Evolutionary conservation across 2,329 filamentous ascomycete genomes (phyloP).

Genomic region (Colletotrichum viniferum): DNA sequence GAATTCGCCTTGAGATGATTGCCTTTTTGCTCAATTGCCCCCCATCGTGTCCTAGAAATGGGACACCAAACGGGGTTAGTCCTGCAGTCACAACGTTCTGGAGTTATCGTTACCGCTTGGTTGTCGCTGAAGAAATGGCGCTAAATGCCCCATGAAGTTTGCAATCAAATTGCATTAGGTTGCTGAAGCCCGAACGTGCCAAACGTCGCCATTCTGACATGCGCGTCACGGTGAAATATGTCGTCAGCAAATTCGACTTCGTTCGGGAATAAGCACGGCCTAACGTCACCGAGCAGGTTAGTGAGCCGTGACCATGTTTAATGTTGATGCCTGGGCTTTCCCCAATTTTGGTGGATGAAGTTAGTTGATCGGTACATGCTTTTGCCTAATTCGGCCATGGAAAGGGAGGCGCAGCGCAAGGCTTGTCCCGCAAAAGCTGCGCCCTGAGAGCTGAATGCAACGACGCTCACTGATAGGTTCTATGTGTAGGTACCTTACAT

Average conservation of each 20-base stretch:
- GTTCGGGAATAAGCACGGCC: neutral
- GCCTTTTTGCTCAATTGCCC: neutral
- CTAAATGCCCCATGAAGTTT: neutral
- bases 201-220: neutral
- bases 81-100: neutral
- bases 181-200: neutral
- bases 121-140: neutral
- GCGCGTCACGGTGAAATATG: neutral
- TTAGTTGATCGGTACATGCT: neutral
- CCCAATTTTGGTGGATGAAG: neutral
- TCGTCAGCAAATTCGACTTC: neutral
- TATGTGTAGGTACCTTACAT: neutral
- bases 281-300: neutral
- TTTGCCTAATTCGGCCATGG: neutral
- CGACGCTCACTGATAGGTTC: neutral
- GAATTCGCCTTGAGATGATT: neutral
- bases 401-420: neutral
- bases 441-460: neutral
- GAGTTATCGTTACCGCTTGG: neutral
- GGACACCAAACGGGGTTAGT: fast-evolving
- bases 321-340: neutral
- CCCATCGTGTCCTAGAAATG: neutral
- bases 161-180: neutral
- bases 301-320: neutral
- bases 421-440: neutral